Conservation (phyloP, 176 grass and related monocot genomes). For the Eremochloa ophiuroides region DNA sequence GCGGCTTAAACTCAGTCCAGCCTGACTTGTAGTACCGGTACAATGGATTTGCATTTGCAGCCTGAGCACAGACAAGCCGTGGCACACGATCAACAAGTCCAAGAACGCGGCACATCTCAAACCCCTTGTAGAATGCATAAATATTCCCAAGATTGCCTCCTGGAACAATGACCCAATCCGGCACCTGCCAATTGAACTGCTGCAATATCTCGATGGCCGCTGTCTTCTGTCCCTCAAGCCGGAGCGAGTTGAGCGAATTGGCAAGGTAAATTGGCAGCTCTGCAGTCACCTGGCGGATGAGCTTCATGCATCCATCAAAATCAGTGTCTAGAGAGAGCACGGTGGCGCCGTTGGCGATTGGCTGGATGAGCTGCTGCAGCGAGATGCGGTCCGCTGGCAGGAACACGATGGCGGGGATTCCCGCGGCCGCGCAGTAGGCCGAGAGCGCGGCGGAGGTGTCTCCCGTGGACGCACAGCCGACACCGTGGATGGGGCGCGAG, state of each 20-base stretch:
- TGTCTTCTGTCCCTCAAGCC: constrained; percentile 76
- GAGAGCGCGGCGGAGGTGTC: constrained; percentile 84
- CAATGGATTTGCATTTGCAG: constrained; percentile 59
- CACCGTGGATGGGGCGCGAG: constrained; percentile 54
- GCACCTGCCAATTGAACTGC: constrained; percentile 78
- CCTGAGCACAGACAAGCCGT: constrained; percentile 63
- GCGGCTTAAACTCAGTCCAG: constrained; percentile 51
- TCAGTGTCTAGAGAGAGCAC: constrained; percentile 67
- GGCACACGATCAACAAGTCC: constrained; percentile 59
- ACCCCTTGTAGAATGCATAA: constrained; percentile 82
- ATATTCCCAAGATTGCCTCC: constrained; percentile 77
- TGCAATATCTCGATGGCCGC: constrained; percentile 71
- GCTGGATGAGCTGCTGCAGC: constrained; percentile 74
- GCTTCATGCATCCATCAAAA: constrained; percentile 72
- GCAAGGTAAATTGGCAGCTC: constrained; percentile 74
- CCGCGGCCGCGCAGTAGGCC: constrained; percentile 59
- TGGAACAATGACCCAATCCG: constrained; percentile 68
- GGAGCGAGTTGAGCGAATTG: constrained; percentile 72
- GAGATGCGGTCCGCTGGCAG: constrained; percentile 67
- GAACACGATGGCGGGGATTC: constrained; percentile 69
- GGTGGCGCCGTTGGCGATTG: constrained; percentile 66
- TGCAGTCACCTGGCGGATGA: constrained; percentile 64
- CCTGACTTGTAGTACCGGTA: constrained; percentile 69
- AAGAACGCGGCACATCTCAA: constrained; percentile 63
- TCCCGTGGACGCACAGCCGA: constrained; percentile 63